Evolutionary conservation across 2,329 filamentous ascomycete genomes (phyloP).

Genomic region (Ophiostoma novo-ulmi): DNA sequence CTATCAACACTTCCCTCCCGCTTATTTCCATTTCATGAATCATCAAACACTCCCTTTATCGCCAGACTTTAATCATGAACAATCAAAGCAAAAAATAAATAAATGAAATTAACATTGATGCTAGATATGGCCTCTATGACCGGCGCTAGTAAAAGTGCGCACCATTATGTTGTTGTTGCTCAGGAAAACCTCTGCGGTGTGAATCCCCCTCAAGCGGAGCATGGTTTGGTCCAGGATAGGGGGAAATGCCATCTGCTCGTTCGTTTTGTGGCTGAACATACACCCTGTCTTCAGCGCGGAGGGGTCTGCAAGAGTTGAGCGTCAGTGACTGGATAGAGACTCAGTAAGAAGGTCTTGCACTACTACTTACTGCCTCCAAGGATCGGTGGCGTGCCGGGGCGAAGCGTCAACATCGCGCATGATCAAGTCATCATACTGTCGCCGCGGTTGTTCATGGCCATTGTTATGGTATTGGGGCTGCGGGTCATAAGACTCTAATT

Average conservation of each 20-base stretch:
- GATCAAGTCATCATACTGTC: background rate
- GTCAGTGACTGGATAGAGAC: background rate
- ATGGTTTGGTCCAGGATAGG: background rate
- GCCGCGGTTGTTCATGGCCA: background rate
- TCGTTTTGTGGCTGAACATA: background rate
- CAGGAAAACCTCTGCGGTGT: background rate
- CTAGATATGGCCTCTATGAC: background rate
- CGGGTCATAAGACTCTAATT: background rate
- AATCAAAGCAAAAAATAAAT: background rate
- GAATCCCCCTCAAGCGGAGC: background rate
- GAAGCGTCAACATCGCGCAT: background rate
- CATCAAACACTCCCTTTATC: background rate
- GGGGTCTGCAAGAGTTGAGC: background rate
- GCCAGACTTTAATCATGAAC: background rate
- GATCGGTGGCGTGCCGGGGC: background rate
- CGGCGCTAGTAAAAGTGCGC: background rate
- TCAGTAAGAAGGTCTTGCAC: background rate
- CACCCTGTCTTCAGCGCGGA: background rate
- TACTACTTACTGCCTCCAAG: conserved; percentile 9
- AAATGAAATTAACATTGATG: background rate
- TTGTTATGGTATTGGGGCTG: background rate
- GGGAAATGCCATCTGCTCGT: background rate
- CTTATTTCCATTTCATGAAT: background rate
- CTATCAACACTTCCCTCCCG: background rate
- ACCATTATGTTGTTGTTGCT: background rate